phyloP scores from a whole-genome alignment of 495 filamentous ascomycete species.

The Chaetomidium leptoderma region DNA sequence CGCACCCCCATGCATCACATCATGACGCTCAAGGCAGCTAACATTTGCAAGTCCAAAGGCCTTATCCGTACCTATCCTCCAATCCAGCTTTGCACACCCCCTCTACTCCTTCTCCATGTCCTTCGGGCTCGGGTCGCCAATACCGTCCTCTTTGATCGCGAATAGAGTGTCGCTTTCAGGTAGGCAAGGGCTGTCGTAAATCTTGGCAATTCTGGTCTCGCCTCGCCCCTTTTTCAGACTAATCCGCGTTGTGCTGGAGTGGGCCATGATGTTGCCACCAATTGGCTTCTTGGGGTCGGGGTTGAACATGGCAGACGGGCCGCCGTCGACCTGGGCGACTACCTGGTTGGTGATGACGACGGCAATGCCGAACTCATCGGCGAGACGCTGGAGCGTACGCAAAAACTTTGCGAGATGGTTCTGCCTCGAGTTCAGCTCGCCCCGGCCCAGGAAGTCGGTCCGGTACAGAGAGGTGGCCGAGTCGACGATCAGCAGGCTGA shows the following conservation, averaged over 20 bases:
- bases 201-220: slow-evolving; percentile 96
- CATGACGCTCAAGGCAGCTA: slow-evolving; percentile 3
- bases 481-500: slow-evolving; percentile 92
- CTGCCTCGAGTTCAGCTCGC: slow-evolving; percentile 84
- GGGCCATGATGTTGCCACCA: slow-evolving; percentile 97
- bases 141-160: slow-evolving; percentile 94
- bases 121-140: slow-evolving; percentile 92
- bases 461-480: slow-evolving; percentile 91
- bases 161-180: slow-evolving; percentile 96
- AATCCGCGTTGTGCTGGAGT: slow-evolving; percentile 85
- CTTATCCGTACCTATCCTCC: background rate
- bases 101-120: slow-evolving; percentile 72
- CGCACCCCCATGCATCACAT: slow-evolving; percentile 13
- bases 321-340: slow-evolving; percentile 95
- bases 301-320: slow-evolving; percentile 95
- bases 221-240: slow-evolving; percentile 92
- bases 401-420: slow-evolving; percentile 96
- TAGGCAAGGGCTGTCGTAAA: slow-evolving; percentile 95
- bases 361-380: slow-evolving; percentile 96
- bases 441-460: slow-evolving; percentile 91
- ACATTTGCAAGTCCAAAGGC: slow-evolving; percentile 2
- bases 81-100: background rate
- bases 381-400: slow-evolving; percentile 86
- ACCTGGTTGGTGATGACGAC: slow-evolving; percentile 99
- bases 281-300: slow-evolving; percentile 99